A percentile compares a stretch with the other conserved stretches of the same genome.
Evolutionary conservation across 495 filamentous ascomycete species (phyloP).

Genomic region (Collariella sp.): DNA sequence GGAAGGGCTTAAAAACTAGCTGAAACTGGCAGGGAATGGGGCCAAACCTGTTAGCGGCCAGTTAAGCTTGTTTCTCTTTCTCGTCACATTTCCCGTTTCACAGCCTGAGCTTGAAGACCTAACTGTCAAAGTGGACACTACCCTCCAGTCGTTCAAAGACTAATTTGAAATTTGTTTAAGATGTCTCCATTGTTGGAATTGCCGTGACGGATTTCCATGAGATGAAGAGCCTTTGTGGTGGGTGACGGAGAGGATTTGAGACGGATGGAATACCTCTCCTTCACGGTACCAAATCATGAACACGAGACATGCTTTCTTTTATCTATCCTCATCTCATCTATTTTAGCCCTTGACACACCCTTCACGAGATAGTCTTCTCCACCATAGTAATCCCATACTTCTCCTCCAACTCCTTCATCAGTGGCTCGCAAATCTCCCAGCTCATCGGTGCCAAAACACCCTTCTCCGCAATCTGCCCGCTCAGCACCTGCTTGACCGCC

Average conservation of each 20-base stretch:
- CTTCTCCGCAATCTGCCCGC: slow-evolving; percentile 68
- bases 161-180: no score
- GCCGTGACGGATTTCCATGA: no score
- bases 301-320: slow-evolving; percentile 3
- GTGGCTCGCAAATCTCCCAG: slow-evolving; percentile 57
- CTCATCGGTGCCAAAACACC: slow-evolving; percentile 79
- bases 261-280: neutral
- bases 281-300: neutral
- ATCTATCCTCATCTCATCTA: slow-evolving; percentile 6
- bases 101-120: no score
- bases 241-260: no score
- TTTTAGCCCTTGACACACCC: neutral
- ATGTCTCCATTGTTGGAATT: no score
- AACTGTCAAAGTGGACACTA: no score
- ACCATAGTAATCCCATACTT: slow-evolving; percentile 29
- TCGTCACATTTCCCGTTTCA: no score
- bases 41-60: neutral
- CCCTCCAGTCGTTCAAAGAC: no score
- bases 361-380: slow-evolving; percentile 30
- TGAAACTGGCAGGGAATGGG: neutral
- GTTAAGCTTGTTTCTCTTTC: no score
- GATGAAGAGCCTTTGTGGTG: no score
- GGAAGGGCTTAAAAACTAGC: neutral
- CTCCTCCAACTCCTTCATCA: slow-evolving; percentile 52
- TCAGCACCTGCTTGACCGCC: slow-evolving; percentile 73